Evolutionary conservation across 1,284 basidiomycete species (phyloP), one percentile per base, ranked within the genome.

Genomic region (Cutaneotrichosporon sp.): DNA sequence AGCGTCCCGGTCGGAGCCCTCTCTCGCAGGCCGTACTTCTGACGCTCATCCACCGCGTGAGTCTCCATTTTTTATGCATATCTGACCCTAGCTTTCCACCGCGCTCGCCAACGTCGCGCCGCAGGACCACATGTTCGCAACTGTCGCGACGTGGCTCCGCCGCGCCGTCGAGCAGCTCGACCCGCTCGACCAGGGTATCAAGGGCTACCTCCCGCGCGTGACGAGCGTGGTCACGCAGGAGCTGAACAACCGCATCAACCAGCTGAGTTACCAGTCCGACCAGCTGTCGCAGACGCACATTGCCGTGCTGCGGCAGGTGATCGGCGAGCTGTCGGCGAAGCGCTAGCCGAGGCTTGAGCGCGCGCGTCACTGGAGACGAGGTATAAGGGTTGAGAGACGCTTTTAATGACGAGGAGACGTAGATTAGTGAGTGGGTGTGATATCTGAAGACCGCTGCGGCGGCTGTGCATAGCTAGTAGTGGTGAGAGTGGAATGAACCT

Each of bases 1-100:
- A 18, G n/a, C 64, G 54, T 5, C 58, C 58, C 0, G 43, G 11
- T 34, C 43, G 62, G 43, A 67, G 69, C 22, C 66, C 67, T 2
- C 56, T 78, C 20, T 69, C 67, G 14, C 73, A 74, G 58, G 70
- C 76, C 2, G 70, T 76, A 6, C 60, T 76, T 2, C 60, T 78
- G 22, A 73, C 76, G 11, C 64, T 78, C 10, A 59, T 72, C 11
- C 75, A 78, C 60, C 58, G 73, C n/a, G 70, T 76, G 36, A 69
- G 70, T 68, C n/a, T n/a, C n/a, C n/a, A n/a, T n/a, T n/a, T n/a
- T n/a, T n/a, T n/a, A n/a, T n/a, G n/a, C n/a, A n/a, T n/a, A 11
- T 18, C 33, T 55, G 29, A 55, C 53, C 6, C 16, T 20, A 72
- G 66, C 66, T 72, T 29, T 64, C 72, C 3, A 47, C 66, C 11